Evolutionary conservation across 345 rosid genomes (phyloP), one percentile per base, ranked within the genome.

Genomic region (Cochlearia excelsa): DNA sequence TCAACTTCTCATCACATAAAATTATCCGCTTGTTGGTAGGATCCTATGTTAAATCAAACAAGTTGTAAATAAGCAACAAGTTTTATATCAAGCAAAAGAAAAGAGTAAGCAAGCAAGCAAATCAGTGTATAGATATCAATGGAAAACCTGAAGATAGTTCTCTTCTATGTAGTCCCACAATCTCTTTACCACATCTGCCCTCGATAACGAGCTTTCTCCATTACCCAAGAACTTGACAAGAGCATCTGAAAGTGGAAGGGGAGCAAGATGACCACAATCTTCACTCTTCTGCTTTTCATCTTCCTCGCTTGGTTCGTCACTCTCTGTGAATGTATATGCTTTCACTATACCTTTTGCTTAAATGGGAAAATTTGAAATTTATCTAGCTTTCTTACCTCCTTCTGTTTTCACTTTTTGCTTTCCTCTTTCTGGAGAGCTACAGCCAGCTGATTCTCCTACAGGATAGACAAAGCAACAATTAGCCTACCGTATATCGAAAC

Each of bases 91-190:
- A 26, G 4, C 23, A 8, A 2, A 4, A 34, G 41, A 5, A 57
- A 44, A 50, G 40, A 43, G 33, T 6, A 34, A 52, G 37, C 7
- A 8, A 45, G 9, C 3, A 69, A 47, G 57, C 26, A 35, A 61
- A 40, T 54, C 40, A 37, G 5, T 37, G 40, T 37, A 16, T 16
- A 16, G 23, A 16, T 16, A 16, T 16, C 23, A 66, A 9, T 5
- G 66, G 11, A 57, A 71, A 67, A 80, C 91, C 82, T 81, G 91
- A 66, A 84, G 79, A 71, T 77, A 77, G 56, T 84, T 80, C 73
- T 81, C 75, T 71, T 79, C 66, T 54, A 79, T 81, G 79, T 83
- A 85, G 6, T 69, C 80, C 86, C 79, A 78, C 68, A 79, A 77
- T 82, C 78, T 77, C 78, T 81, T 83, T 35, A 78, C 78, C 23